Base-by-base conservation (phyloP, 176 grass and related monocot species). In the Lolium perenne region DNA sequence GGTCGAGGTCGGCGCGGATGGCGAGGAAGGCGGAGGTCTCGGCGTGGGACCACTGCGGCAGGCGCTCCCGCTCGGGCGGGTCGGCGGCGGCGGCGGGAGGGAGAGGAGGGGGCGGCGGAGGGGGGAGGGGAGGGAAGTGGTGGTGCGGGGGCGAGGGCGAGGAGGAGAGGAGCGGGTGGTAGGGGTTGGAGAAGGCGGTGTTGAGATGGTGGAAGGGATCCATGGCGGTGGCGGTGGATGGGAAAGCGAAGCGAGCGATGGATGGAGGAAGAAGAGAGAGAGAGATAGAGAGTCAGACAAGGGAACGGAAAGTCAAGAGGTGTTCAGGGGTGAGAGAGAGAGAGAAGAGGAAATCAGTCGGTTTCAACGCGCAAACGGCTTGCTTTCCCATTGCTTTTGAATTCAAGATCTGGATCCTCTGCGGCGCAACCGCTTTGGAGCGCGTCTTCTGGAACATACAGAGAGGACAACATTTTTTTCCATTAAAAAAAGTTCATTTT, bases 341-440 rank as follows among this genome's bases (percentile, higher is more conserved):
- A 82, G 43, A 56, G 53, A 25, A 26, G 77, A 25, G 55, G 43
- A 90, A 78, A 74, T 69, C 48, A 7, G 74, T 83, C 60, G 12
- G 83, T 85, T 95, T 94, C 94, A 94, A 99, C 97, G 93, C 94
- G 94, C 38, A 91, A 90, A 96, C 87, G 74, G n/a, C 79, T 92
- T 80, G 92, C 90, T 85, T 99, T 99, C 97, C 92, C 88, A 98
- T 77, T 83, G 81, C 90, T 87, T 92, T 91, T 76, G 79, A 79
- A 40, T 55, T 23, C 60, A 17, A 86, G 83, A 86, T 90, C 88
- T 82, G 88, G 88, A 90, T 90, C 88, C 78, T 86, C 78, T 90
- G 80, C 79, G 79, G 0, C 58, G 48, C 21, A 9, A 45, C 41
- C 6, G 6, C 41, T 45, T 45, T 45, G 41, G 41, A 2, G 8